These are phyloP conservation scores for Lactuca sativa DNA, from an alignment of 129 eudicot species.

Conservation along the genomic window DNA sequence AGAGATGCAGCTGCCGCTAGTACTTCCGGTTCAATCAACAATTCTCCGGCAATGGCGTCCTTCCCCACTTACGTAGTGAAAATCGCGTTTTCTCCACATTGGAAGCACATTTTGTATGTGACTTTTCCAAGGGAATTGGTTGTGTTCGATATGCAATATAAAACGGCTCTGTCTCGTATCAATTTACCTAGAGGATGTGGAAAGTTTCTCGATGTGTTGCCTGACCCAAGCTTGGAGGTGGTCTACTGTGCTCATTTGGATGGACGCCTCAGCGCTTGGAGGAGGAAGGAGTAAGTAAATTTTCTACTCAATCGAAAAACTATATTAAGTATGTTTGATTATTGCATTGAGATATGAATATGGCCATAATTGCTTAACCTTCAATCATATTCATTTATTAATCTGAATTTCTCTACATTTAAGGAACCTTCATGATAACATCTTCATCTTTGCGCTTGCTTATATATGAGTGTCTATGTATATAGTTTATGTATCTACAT, in stretches of 20 bases:
- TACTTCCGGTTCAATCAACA: conserved; percentile 18
- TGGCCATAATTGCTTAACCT: conserved; percentile 3
- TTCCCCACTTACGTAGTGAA: conserved; percentile 63
- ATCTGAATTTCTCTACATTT: conserved; percentile 6
- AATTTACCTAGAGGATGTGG: conserved; percentile 82
- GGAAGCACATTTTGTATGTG: conserved; percentile 76
- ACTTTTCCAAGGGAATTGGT: conserved; percentile 90
- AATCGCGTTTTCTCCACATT: conserved; percentile 79
- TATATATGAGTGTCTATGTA: neutral
- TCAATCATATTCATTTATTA: neutral
- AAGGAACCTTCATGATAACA: conserved; percentile 2
- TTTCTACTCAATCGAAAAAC: conserved; percentile 7
- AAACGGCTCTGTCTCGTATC: conserved; percentile 47
- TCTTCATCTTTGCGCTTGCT: neutral
- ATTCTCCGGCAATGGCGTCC: conserved; percentile 60
- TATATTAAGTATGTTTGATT: conserved; percentile 14
- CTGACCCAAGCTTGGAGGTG: conserved; percentile 69
- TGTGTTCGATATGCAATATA: conserved; percentile 79
- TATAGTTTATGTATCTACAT: conserved; percentile 12
- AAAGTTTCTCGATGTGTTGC: conserved; percentile 78
- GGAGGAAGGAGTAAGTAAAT: conserved; percentile 75
- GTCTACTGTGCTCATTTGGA: conserved; percentile 89
- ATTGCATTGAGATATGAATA: conserved; percentile 11
- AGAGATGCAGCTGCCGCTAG: conserved; percentile 28
- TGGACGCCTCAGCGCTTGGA: conserved; percentile 85